Evolutionary conservation across 1,284 basidiomycete species (phyloP).

Genomic region (Sparassis latifolia): DNA sequence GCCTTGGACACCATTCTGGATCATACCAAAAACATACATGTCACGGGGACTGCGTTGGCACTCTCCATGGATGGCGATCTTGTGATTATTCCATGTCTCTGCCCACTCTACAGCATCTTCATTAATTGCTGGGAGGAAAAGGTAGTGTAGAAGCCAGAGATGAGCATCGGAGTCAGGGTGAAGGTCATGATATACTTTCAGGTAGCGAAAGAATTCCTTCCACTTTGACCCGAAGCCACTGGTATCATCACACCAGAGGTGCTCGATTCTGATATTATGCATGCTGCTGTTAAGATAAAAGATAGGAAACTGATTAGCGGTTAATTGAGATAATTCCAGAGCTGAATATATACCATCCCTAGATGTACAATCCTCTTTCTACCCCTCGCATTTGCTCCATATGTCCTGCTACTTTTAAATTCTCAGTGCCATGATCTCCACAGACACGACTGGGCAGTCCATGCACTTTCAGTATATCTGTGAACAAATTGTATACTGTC

Average conservation of each 20-base stretch:
- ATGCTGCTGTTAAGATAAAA: constrained; percentile 9
- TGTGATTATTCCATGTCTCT: constrained; percentile 21
- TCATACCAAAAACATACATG: constrained; percentile 17
- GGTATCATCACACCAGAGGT: constrained; percentile 34
- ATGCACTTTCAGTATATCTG: neutral
- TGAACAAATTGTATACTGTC: neutral
- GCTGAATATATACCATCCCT: too few species aligned
- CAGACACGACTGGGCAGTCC: neutral
- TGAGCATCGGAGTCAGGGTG: constrained; percentile 11
- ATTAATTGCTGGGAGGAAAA: constrained; percentile 13
- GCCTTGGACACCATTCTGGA: constrained; percentile 13
- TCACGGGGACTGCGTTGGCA: constrained; percentile 8
- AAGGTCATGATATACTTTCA: constrained; percentile 19
- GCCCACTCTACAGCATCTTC: constrained; percentile 10
- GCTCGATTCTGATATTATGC: constrained; percentile 15
- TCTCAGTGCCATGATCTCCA: neutral
- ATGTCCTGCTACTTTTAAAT: neutral
- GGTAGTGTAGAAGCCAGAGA: constrained; percentile 21
- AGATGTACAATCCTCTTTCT: too few species aligned
- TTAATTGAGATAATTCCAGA: too few species aligned
- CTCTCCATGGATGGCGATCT: constrained; percentile 9
- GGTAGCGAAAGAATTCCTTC: constrained; percentile 25
- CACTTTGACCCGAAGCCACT: constrained; percentile 22
- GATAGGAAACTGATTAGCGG: too few species aligned
- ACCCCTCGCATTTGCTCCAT: too few species aligned